Evolutionary conservation across 1,284 basidiomycete species (phyloP), one percentile per base, ranked within the genome.

Genomic region (Moniliella sp.): DNA sequence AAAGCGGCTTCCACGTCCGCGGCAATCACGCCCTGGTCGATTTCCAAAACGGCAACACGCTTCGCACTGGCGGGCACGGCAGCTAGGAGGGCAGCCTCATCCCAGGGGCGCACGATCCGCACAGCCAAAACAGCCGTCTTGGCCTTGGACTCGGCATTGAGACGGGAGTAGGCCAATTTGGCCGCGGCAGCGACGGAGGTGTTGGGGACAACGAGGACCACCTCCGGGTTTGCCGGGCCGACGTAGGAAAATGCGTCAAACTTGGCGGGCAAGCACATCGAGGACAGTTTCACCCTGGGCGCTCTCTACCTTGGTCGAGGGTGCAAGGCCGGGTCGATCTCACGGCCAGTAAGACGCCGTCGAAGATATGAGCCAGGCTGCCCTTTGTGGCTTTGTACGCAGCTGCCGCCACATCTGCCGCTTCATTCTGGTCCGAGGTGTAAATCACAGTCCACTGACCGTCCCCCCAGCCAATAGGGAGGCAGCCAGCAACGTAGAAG

Each of bases 281-380:
- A 28, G 28, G n/a, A 27, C 27, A n/a, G 37, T 23, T 86, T 50
- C 86, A 40, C 81, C 28, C 73, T 66, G 33, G 83, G 64, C 50
- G 84, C 84, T 29, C 39, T 33, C 28, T 38, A 27, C 9, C 48
- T 46, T 25, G 18, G 21, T 8, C 9, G 15, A 25, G 23, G 63
- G 37, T 36, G 28, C 39, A 36, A 33, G 38, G 33, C 40, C 18
- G 34, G 25, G 31, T 52, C 50, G 8, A 56, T 34, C 35, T 59
- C 48, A 16, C 45, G 40, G 30, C 41, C 56, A 15, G 46, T 39
- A 42, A 57, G 30, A 54, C 54, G 18, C 54, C 56, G 32, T 59
- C 56, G 31, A 59, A 59, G 40, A 59, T 39, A 43, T 59, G 56
- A 18, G 52, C 43, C 17, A 57, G 40, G 27, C 53, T 42, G 36